These are phyloP conservation scores for Physcomitrellopsis africana DNA, from an alignment of 225 moss, liverwort and hornwort species.

Conservation along the genomic window DNA sequence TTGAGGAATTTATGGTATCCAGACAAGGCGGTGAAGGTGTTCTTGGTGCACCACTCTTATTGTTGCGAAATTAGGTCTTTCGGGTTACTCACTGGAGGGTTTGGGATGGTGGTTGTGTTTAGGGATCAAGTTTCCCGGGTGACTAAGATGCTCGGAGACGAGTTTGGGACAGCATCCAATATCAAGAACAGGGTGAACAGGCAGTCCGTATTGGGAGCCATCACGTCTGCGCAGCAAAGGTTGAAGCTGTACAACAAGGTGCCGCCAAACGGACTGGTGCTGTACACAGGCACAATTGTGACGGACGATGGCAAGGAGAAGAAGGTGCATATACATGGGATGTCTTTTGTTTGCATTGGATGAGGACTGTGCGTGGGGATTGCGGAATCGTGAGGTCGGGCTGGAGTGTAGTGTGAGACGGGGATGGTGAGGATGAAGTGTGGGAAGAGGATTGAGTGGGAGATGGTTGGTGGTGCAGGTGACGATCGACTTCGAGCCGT, in stretches of 20 bases:
- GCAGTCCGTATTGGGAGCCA: conserved; percentile 93
- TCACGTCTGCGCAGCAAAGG: conserved; percentile 89
- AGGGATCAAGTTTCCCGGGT: conserved; percentile 96
- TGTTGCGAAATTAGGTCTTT: conserved; percentile 27
- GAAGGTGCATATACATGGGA: conserved; percentile 44
- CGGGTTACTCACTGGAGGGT: conserved; percentile 20
- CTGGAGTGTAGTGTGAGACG: not conserved
- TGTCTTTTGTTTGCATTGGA: too few species aligned
- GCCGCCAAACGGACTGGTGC: conserved; percentile 83
- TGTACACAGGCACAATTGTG: conserved; percentile 94
- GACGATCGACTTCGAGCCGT: conserved; percentile 90
- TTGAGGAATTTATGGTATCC: not conserved
- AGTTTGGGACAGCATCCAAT: conserved; percentile 92
- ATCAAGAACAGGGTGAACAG: conserved; percentile 93
- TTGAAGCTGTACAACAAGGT: conserved; percentile 94
- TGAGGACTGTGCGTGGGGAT: too few species aligned
- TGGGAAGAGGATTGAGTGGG: not conserved
- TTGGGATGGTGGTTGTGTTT: conserved; percentile 24
- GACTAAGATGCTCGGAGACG: conserved; percentile 96
- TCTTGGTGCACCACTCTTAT: not conserved
- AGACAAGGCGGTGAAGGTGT: not conserved
- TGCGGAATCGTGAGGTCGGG: too few species aligned
- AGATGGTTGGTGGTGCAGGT: conserved; percentile 40
- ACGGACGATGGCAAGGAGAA: conserved; percentile 98
- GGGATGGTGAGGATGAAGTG: not conserved